Percentiles rank a stretch among this genome's conserved stretches.
Conservation (phyloP, 2,329 filamentous ascomycete genomes). For the Phialemoniopsis sp. region DNA sequence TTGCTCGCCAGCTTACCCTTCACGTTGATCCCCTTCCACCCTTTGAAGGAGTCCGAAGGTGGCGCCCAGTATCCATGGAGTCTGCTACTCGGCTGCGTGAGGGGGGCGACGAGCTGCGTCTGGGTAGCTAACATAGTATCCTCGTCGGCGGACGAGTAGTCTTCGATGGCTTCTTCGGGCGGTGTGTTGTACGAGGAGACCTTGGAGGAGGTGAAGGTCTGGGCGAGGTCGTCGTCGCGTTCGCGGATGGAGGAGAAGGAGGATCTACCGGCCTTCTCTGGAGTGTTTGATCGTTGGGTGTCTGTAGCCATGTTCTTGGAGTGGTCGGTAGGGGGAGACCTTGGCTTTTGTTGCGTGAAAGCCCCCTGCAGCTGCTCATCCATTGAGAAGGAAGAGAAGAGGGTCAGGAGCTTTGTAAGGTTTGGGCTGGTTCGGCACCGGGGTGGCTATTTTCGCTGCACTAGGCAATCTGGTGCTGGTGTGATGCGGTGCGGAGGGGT, state of each 20-base stretch:
- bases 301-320: constrained; percentile 10
- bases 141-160: constrained; percentile 38
- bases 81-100: constrained; percentile 51
- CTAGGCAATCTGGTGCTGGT: neutral
- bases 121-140: constrained; percentile 35
- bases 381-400: no score
- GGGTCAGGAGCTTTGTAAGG: no score
- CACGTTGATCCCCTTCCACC: constrained; percentile 60
- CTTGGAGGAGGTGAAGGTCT: constrained; percentile 61
- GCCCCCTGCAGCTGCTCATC: no score
- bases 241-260: constrained; percentile 62
- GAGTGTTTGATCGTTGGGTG: constrained; percentile 11
- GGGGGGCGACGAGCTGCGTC: constrained; percentile 44
- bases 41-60: constrained; percentile 50
- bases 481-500: constrained; percentile 2
- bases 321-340: constrained; percentile 1
- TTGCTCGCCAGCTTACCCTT: constrained; percentile 55
- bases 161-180: constrained; percentile 44
- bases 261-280: constrained; percentile 37
- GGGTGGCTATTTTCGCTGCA: neutral
- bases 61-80: constrained; percentile 57
- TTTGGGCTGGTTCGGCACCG: constrained; percentile 3
- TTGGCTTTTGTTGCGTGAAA: no score
- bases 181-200: constrained; percentile 51
- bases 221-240: constrained; percentile 53